Conservation (phyloP, 352 stramenopile species). For the Phytophthora multivora region DNA sequence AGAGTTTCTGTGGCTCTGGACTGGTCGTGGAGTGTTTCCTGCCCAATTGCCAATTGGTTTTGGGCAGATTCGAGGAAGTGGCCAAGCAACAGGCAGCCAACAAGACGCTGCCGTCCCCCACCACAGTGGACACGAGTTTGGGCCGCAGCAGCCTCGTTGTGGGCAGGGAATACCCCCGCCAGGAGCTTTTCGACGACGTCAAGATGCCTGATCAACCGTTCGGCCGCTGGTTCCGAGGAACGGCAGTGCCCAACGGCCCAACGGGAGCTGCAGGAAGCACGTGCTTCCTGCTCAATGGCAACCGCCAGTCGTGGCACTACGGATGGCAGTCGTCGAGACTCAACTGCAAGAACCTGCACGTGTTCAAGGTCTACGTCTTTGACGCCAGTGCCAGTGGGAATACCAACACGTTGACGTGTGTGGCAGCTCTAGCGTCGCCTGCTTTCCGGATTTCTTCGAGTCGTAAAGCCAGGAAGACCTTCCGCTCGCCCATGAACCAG, state of each 20-base stretch:
- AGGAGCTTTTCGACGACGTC: conserved; percentile 73
- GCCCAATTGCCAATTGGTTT: conserved; percentile 60
- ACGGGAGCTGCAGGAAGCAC: conserved; percentile 14
- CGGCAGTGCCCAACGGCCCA: conserved; percentile 36
- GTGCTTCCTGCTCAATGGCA: conserved; percentile 82
- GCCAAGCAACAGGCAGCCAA: conserved; percentile 40
- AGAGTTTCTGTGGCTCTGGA: conserved; percentile 84
- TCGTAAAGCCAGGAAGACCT: conserved; percentile 82
- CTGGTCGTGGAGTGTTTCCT: conserved; percentile 74
- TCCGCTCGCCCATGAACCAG: conserved; percentile 52
- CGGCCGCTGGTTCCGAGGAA: conserved; percentile 71
- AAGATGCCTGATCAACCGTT: conserved; percentile 84
- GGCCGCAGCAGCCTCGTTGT: conserved; percentile 38
- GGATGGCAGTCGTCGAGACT: conserved; percentile 84
- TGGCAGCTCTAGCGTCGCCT: conserved; percentile 62
- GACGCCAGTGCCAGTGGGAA: conserved; percentile 37
- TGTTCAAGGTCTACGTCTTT: conserved; percentile 82
- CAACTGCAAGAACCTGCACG: conserved; percentile 86
- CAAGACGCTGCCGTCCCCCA: conserved; percentile 13
- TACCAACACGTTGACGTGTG: conserved; percentile 44
- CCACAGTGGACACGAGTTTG: conserved; percentile 33
- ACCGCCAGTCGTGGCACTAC: conserved; percentile 88
- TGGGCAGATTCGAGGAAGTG: conserved; percentile 77
- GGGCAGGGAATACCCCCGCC: conserved; percentile 52
- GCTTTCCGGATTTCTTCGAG: conserved; percentile 82